Evolutionary conservation across 768 basidiomycete genomes (phyloP).

Genomic region (Mycena epipterygia): DNA sequence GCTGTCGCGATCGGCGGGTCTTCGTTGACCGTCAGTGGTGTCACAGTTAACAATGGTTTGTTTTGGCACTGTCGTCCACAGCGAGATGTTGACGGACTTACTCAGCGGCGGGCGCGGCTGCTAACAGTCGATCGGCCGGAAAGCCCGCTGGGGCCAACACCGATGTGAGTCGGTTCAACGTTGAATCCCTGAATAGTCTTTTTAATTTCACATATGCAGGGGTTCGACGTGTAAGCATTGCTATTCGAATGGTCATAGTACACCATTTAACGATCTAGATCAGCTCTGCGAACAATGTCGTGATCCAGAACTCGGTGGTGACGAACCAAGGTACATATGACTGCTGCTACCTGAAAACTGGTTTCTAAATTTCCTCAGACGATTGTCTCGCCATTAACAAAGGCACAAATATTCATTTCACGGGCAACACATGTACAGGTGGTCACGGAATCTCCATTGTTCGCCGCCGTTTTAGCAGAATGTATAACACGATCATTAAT

Average conservation of each 20-base stretch:
- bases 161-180: constrained; percentile 27
- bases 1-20: constrained; percentile 33
- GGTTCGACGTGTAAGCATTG: background rate
- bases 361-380: constrained; percentile 16
- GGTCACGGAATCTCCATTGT: constrained; percentile 36
- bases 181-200: background rate
- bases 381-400: constrained; percentile 40
- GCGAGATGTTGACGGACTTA: background rate
- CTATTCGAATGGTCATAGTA: background rate
- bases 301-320: constrained; percentile 34
- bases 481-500: background rate
- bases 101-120: constrained; percentile 33
- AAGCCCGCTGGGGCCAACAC: constrained; percentile 37
- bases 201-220: background rate
- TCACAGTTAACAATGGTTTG: constrained; percentile 34
- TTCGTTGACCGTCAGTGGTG: constrained; percentile 28
- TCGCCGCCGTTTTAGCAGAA: background rate
- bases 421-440: constrained; percentile 35
- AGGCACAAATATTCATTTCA: constrained; percentile 36
- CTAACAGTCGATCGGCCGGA: constrained; percentile 34
- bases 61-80: background rate
- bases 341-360: background rate
- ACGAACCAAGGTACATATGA: constrained; percentile 33
- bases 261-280: background rate
- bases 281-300: constrained; percentile 33